Conservation (phyloP, 2,329 filamentous ascomycete species). For the Decorospora gaudefroyi region DNA sequence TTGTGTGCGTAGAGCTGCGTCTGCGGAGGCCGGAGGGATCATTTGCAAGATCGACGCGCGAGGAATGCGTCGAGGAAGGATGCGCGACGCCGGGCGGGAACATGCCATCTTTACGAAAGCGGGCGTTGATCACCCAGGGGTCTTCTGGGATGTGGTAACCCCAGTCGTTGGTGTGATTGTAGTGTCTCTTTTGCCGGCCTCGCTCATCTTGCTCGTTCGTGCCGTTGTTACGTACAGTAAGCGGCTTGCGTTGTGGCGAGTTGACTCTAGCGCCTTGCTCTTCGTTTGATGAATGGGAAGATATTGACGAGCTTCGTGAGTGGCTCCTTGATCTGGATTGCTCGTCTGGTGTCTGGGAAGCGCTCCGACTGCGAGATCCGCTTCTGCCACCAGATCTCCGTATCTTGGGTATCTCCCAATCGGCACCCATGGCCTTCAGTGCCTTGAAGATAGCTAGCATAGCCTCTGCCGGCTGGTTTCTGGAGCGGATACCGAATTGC, state of each 20-base stretch:
- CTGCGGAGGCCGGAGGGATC: constrained; percentile 32
- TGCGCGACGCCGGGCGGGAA: constrained; percentile 57
- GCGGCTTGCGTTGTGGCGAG: constrained; percentile 32
- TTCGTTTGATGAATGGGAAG: constrained; percentile 38
- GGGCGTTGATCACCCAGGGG: constrained; percentile 90
- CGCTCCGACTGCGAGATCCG: constrained; percentile 39
- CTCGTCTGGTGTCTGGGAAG: constrained; percentile 32
- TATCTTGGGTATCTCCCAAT: constrained; percentile 69
- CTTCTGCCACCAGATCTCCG: constrained; percentile 50
- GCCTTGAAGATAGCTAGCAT: constrained; percentile 95
- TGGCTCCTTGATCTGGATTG: constrained; percentile 41
- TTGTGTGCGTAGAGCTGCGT: constrained; percentile 42
- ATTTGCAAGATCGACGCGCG: constrained; percentile 52
- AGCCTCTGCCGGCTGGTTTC: constrained; percentile 92
- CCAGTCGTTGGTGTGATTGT: constrained; percentile 55
- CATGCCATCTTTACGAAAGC: constrained; percentile 83
- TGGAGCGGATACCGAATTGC: constrained; percentile 96
- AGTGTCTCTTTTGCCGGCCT: constrained; percentile 49
- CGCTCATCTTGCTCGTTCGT: constrained; percentile 27
- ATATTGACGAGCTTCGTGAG: constrained; percentile 41
- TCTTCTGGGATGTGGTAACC: constrained; percentile 89
- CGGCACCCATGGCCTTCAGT: constrained; percentile 81
- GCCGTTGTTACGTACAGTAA: constrained; percentile 38
- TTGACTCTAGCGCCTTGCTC: constrained; percentile 18
- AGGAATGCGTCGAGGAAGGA: constrained; percentile 56